Percentiles rank a stretch among this genome's conserved stretches.
These are phyloP conservation scores for Ascomycota sp. DNA, from an alignment of 2,329 filamentous ascomycete genomes.

Conservation along the genomic window DNA sequence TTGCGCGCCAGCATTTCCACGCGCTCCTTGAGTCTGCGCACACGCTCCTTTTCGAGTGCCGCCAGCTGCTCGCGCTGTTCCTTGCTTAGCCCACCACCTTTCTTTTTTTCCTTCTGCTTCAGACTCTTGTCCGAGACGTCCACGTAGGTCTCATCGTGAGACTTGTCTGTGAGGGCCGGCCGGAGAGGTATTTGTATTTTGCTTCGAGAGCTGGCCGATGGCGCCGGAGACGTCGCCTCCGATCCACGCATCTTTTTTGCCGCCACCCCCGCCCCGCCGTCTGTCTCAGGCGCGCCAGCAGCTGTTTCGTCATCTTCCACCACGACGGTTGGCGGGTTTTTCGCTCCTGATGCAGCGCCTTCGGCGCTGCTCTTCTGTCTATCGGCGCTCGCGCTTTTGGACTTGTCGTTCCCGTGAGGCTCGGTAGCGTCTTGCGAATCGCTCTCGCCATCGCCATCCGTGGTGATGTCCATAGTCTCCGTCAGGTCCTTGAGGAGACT, in stretches of 20 bases:
- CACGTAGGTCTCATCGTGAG: constrained; percentile 25
- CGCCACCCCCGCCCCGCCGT: not conserved
- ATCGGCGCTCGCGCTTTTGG: constrained; percentile 32
- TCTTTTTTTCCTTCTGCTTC: constrained; percentile 50
- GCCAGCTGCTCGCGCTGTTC: constrained; percentile 84
- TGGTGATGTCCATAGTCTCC: constrained; percentile 93
- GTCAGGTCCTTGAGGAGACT: constrained; percentile 96
- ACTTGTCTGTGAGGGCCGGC: constrained; percentile 65
- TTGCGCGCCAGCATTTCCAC: constrained; percentile 68
- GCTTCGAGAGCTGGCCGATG: constrained; percentile 20
- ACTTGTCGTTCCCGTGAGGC: constrained; percentile 33
- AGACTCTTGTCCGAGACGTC: constrained; percentile 23
- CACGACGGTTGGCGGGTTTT: constrained; percentile 15
- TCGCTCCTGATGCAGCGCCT: too few species aligned
- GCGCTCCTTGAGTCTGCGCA: constrained; percentile 65
- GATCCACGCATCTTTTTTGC: constrained; percentile 12
- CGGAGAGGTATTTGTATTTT: constrained; percentile 46
- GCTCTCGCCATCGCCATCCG: constrained; percentile 46
- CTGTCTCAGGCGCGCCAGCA: too few species aligned
- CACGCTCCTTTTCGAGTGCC: constrained; percentile 71
- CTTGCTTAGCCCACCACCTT: constrained; percentile 60
- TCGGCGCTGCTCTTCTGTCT: constrained; percentile 13
- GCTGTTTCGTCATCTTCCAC: constrained; percentile 17
- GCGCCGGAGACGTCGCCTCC: constrained; percentile 17
- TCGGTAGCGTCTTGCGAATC: constrained; percentile 25